A percentile compares a stretch with the other conserved stretches of the same genome.
Conservation (phyloP, 306 rosid genomes). For the Castanospermum australe region DNA sequence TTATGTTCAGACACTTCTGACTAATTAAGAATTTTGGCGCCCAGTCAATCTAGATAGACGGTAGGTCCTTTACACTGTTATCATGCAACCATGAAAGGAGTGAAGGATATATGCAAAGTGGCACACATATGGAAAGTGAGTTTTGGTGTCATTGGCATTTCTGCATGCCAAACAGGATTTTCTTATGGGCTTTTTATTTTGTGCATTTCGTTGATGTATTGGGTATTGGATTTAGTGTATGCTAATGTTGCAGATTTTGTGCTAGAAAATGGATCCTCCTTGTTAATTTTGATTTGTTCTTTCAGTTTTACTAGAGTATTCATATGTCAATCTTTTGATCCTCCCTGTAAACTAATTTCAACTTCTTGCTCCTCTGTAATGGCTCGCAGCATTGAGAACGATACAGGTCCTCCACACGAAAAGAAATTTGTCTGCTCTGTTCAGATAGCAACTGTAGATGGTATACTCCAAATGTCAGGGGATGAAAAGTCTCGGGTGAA, state of each 20-base stretch:
- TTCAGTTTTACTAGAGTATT: background rate
- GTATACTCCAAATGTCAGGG: slow-evolving; percentile 22
- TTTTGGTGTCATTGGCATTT: background rate
- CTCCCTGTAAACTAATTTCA: background rate
- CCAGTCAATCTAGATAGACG: too few species aligned
- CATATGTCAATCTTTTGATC: background rate
- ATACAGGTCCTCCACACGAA: slow-evolving; percentile 60
- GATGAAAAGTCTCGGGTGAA: slow-evolving; percentile 37
- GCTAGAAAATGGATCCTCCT: background rate
- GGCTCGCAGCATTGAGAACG: slow-evolving; percentile 50
- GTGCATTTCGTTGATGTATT: background rate
- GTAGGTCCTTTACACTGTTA: too few species aligned
- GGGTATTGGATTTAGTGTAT: background rate
- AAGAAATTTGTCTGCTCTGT: slow-evolving; percentile 51
- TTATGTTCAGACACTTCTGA: too few species aligned
- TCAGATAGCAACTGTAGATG: slow-evolving; percentile 31
- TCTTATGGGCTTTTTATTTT: background rate
- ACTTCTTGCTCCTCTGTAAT: slow-evolving; percentile 2
- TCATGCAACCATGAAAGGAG: too few species aligned
- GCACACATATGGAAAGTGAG: too few species aligned
- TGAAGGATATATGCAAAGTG: too few species aligned
- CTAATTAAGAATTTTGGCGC: too few species aligned
- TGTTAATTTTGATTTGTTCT: slow-evolving; percentile 2
- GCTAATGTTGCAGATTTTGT: background rate
- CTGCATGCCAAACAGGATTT: background rate